Evolutionary conservation across 169 alveolate species (phyloP), one percentile per base, ranked within the genome.

Genomic region (Cryptosporidium xiaoi): DNA sequence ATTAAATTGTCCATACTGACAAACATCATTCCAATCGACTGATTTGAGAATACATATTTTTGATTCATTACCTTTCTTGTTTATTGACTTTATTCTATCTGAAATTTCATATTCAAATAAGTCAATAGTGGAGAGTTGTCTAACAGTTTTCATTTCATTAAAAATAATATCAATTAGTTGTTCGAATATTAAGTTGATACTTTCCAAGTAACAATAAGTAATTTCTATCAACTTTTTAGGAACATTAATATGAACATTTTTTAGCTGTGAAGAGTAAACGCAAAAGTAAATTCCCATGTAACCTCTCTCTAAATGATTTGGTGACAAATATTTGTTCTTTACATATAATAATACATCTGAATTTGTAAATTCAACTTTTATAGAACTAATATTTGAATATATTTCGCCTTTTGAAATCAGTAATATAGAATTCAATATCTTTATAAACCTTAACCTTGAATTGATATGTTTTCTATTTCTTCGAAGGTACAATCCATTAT

Each of bases 381-480:
- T 1, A n/a, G 64, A 53, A 6, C 40, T 36, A 10, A 34, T 53
- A 20, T 36, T n/a, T 3, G 33, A n/a, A 53, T 31, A 18, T 31
- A 69, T 53, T 27, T 69, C 83, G 36, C 27, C n/a, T 20, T 55
- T 48, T 18, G 51, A 56, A 3, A 77, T 51, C 64, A 40, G 3
- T 18, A 36, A 15, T 62, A 77, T 13, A 34, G 56, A 16, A 10
- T 44, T 15, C 20, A 71, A 40, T 60, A 40, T 24, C 3, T 20
- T 24, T 66, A 60, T 34, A 60, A 60, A 77, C 24, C 64, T 77
- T 4, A 44, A 77, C 56, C 20, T 58, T n/a, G 40, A 15, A 27
- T 24, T 18, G n/a, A 77, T 27, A 77, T 62, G 64, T 18, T 77
- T 77, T 56, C 87, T 36, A 62, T 77, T 58, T 77, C 87, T 77